Percentiles rank a stretch among this genome's conserved stretches.
Conservation (phyloP, 257 asterid genomes). For the Handroanthus guayacan region DNA sequence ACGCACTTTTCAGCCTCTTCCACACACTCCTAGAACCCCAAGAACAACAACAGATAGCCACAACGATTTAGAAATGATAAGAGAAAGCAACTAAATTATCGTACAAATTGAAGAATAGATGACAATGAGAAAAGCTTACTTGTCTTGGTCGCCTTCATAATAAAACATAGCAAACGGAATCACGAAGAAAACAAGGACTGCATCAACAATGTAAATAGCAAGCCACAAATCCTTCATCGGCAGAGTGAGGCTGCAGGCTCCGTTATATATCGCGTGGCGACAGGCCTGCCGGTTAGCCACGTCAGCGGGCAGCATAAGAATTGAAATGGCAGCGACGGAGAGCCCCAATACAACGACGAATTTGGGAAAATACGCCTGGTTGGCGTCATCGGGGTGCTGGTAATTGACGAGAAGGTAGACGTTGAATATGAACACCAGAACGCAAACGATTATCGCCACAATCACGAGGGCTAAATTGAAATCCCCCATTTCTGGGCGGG, state of each 20-base stretch:
- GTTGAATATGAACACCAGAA: slow-evolving; percentile 76
- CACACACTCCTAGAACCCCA: slow-evolving; percentile 62
- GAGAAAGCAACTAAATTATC: not conserved
- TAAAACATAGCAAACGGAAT: slow-evolving; percentile 89
- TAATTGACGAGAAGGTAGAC: slow-evolving; percentile 80
- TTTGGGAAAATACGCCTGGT: slow-evolving; percentile 93
- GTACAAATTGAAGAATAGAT: not conserved
- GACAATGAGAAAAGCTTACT: slow-evolving; percentile 41
- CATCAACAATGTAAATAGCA: slow-evolving; percentile 76
- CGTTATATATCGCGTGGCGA: slow-evolving; percentile 84
- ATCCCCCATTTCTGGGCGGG: slow-evolving; percentile 77
- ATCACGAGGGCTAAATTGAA: slow-evolving; percentile 84
- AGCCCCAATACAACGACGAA: slow-evolving; percentile 89
- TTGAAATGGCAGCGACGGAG: slow-evolving; percentile 88
- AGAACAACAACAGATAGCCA: slow-evolving; percentile 11
- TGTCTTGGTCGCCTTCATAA: slow-evolving; percentile 91
- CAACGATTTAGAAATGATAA: slow-evolving; percentile 15
- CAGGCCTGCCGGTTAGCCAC: slow-evolving; percentile 95
- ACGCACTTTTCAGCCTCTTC: slow-evolving; percentile 79
- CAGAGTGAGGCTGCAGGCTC: slow-evolving; percentile 84
- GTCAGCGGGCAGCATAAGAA: slow-evolving; percentile 91
- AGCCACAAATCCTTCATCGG: slow-evolving; percentile 96
- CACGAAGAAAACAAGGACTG: slow-evolving; percentile 75
- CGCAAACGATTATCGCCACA: slow-evolving; percentile 77
- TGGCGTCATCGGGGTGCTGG: slow-evolving; percentile 88